Conservation (phyloP, 2,329 filamentous ascomycete species). For the Exophiala bonariae region DNA sequence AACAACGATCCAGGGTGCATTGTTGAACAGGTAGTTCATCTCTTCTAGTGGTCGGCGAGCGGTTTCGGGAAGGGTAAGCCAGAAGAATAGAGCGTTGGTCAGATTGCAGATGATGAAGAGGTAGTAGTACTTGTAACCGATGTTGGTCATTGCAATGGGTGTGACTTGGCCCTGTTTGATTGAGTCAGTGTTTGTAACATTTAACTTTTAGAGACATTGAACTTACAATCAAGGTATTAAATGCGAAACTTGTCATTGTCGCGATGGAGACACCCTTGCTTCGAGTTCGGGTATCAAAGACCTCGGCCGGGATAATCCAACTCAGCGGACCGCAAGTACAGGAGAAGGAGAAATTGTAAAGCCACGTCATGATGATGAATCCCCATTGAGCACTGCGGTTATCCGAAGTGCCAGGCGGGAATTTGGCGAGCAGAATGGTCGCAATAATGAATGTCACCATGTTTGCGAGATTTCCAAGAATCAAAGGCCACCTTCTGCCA, state of each 20-base stretch:
- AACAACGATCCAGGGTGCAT: constrained; percentile 64
- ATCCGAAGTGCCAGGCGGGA: constrained; percentile 57
- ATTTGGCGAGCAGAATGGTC: constrained; percentile 56
- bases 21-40: constrained; percentile 67
- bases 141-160: constrained; percentile 56
- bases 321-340: constrained; percentile 68
- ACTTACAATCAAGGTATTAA: constrained; percentile 69
- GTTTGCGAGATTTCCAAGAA: constrained; percentile 70
- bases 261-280: constrained; percentile 74
- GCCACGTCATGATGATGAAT: constrained; percentile 75
- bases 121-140: constrained; percentile 60
- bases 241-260: constrained; percentile 71
- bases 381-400: constrained; percentile 65
- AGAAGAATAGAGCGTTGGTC: constrained; percentile 68
- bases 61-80: constrained; percentile 67
- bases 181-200: background rate
- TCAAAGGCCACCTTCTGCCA: constrained; percentile 71
- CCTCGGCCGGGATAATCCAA: constrained; percentile 61
- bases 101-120: constrained; percentile 69
- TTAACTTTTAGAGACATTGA: background rate
- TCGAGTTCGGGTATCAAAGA: constrained; percentile 75
- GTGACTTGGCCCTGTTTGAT: constrained; percentile 59
- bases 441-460: constrained; percentile 72
- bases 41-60: constrained; percentile 57
- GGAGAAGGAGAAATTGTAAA: constrained; percentile 77